Percentiles rank a stretch among this genome's conserved stretches.
These are phyloP conservation scores for Gossypium schwendimanii DNA, from an alignment of 441 rosid species.

Conservation along the genomic window DNA sequence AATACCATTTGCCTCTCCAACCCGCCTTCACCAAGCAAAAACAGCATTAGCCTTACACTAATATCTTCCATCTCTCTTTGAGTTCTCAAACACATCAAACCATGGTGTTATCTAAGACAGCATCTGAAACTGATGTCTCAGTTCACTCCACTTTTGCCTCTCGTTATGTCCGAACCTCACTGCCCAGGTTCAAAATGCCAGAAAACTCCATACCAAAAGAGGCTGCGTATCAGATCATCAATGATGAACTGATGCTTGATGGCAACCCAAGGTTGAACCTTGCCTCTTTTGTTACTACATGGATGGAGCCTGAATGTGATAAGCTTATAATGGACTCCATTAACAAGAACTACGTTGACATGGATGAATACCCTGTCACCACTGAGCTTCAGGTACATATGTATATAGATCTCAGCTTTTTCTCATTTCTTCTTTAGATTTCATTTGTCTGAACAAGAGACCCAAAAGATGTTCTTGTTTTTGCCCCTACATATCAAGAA, in stretches of 20 bases:
- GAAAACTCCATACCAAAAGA: slow-evolving; percentile 62
- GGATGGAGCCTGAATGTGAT: slow-evolving; percentile 98
- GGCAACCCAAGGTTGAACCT: slow-evolving; percentile 63
- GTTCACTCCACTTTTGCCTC: slow-evolving; percentile 85
- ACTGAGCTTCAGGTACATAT: slow-evolving; percentile 69
- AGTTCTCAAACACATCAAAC: neutral
- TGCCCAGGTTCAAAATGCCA: slow-evolving; percentile 62
- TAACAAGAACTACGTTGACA: slow-evolving; percentile 91
- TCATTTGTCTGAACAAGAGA: too few species aligned
- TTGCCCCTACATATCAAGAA: neutral
- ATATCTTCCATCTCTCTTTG: neutral
- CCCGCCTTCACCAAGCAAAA: neutral
- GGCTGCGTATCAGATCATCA: slow-evolving; percentile 64
- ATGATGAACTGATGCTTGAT: slow-evolving; percentile 68
- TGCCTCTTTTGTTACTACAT: slow-evolving; percentile 88
- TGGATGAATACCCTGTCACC: slow-evolving; percentile 95
- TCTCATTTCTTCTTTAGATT: too few species aligned
- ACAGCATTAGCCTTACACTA: neutral
- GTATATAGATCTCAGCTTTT: neutral
- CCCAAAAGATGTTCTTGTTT: neutral
- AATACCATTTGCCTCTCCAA: neutral
- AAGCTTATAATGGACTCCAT: slow-evolving; percentile 82
- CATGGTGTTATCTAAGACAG: slow-evolving; percentile 61
- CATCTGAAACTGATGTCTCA: slow-evolving; percentile 59
- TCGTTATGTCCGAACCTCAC: slow-evolving; percentile 72